These are phyloP conservation scores for Botrytis aclada DNA, from an alignment of 2,329 filamentous ascomycete genomes.

Conservation along the genomic window DNA sequence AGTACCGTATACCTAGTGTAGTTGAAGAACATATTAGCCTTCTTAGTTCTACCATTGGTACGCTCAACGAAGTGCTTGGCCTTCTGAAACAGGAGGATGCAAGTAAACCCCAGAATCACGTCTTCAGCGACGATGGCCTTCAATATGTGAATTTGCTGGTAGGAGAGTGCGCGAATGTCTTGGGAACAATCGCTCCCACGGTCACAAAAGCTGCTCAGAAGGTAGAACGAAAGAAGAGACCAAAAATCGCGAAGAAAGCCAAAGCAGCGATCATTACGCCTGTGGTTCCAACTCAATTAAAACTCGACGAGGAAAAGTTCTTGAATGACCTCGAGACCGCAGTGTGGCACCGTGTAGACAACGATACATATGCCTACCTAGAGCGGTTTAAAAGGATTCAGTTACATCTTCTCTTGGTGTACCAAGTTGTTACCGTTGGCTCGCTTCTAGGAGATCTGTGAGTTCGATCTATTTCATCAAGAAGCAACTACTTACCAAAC, in stretches of 20 bases:
- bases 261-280: slow-evolving; percentile 5
- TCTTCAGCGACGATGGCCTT: slow-evolving; percentile 30
- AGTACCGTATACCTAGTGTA: background rate
- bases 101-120: slow-evolving; percentile 12
- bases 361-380: slow-evolving; percentile 15
- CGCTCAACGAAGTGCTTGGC: slow-evolving; percentile 26
- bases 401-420: slow-evolving; percentile 30
- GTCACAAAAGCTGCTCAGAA: slow-evolving; percentile 21
- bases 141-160: slow-evolving; percentile 27
- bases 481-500: slow-evolving; percentile 3
- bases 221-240: slow-evolving; percentile 21
- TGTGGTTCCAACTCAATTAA: slow-evolving; percentile 13
- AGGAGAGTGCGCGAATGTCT: slow-evolving; percentile 25
- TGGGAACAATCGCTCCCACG: slow-evolving; percentile 23
- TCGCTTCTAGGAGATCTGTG: slow-evolving; percentile 27
- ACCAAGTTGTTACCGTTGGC: slow-evolving; percentile 29
- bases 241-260: slow-evolving; percentile 18
- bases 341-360: slow-evolving; percentile 20
- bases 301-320: slow-evolving; percentile 25
- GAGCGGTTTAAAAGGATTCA: slow-evolving; percentile 28
- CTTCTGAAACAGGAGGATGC: slow-evolving; percentile 22
- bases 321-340: slow-evolving; percentile 26
- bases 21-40: slow-evolving; percentile 27
- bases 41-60: slow-evolving; percentile 25
- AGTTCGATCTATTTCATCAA: slow-evolving; percentile 5